Base-by-base conservation (phyloP, 495 filamentous ascomycete species). In the Venustampulla echinocandica region DNA sequence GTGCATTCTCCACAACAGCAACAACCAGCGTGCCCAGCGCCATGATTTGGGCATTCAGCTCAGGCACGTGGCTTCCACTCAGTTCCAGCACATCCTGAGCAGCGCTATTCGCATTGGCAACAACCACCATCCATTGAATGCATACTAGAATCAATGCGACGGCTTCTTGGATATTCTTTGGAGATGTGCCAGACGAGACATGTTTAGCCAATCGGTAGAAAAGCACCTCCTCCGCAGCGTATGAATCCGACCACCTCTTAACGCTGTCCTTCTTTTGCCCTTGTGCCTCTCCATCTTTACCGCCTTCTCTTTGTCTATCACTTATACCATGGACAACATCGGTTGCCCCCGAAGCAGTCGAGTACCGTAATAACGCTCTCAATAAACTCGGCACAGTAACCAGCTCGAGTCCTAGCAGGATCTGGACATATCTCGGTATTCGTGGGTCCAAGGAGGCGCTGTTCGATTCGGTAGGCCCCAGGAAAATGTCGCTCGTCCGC, bases 351-450 rank as follows among this genome's bases (percentile, higher is more conserved):
- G n/a, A n/a, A 17, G 68, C 66, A 5, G 69, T 72, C 14, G 82
- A 85, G 52, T 78, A 76, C 33, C 71, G 70, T 52, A 79, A 70
- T 2, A 86, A 61, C 3, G 69, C 72, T n/a, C 61, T 55, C 46
- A 88, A 65, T 2, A 84, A 68, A 7, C 74, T 70, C 0, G 76
- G 66, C 4, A 68, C 64, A 47, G 79, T 75, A 23, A 83, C 64
- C 46, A 69, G 58, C 15, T 47, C 45, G 34, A 64, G 58, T 27
- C 71, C 68, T 24, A 79, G 69, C 21, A 88, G 69, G 11, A 69
- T 68, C 58, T 82, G 69, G 23, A 84, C 60, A 63, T 88, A 90
- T 15, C 74, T 65, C 4, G 72, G 69, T 18, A 84, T 61, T 35
- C 83, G 69, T 18, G 79, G 79, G 51, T 88, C 84, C 62, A 82